Conservation (phyloP, 2,329 filamentous ascomycete genomes). For the Neocatenulostroma microsporum region DNA sequence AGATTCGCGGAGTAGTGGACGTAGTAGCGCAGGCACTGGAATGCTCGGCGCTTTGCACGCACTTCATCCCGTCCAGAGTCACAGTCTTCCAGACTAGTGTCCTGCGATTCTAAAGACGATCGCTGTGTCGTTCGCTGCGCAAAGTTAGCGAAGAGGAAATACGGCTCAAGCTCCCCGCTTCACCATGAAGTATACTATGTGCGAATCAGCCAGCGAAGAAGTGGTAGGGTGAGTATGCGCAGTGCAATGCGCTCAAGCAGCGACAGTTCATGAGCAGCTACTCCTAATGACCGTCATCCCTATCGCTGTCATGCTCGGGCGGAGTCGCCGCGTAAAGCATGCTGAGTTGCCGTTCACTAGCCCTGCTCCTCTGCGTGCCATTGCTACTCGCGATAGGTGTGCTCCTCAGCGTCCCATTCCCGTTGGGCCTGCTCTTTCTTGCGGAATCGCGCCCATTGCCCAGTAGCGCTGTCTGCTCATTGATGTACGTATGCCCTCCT, state of each 20-base stretch:
- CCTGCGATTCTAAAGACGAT: no score
- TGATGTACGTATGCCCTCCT: no score
- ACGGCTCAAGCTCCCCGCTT: no score
- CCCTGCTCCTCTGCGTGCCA: slow-evolving; percentile 10
- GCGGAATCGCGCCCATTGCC: slow-evolving; percentile 2
- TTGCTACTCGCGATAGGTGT: no score
- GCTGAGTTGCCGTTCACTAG: slow-evolving; percentile 14
- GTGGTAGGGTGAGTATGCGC: neutral
- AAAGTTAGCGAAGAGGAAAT: no score
- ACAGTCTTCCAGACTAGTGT: no score
- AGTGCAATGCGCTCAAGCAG: neutral
- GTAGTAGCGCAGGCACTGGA: neutral
- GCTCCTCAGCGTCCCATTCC: slow-evolving; percentile 1
- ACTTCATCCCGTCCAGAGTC: no score
- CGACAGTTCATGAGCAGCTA: slow-evolving; percentile 5
- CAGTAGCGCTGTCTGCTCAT: slow-evolving; percentile 8
- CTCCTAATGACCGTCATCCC: slow-evolving; percentile 9
- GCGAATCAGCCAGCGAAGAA: neutral
- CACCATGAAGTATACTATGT: no score
- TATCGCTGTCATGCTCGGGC: slow-evolving; percentile 19
- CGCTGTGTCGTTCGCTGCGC: no score
- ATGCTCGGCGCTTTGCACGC: neutral
- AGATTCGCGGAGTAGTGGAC: neutral
- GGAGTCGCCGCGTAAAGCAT: slow-evolving; percentile 20
- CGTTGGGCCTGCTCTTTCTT: slow-evolving; percentile 3